These are phyloP conservation scores for Auricularia heimuer DNA, from an alignment of 768 basidiomycete species.

Conservation along the genomic window DNA sequence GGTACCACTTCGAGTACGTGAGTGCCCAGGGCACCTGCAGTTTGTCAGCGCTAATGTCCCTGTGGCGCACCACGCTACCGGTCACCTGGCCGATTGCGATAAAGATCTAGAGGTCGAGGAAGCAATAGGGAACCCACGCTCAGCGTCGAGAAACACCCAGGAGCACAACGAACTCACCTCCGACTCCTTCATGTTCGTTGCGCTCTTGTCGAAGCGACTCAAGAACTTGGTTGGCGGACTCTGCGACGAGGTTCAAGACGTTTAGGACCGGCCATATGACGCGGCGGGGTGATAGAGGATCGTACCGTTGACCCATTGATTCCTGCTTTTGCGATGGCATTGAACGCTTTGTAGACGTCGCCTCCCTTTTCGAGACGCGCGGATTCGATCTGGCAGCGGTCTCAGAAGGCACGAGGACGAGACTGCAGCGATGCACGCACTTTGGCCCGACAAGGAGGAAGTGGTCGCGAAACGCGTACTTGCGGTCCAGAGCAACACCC, in stretches of 20 bases:
- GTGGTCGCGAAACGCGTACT: conserved; percentile 42
- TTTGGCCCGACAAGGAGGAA: conserved; percentile 40
- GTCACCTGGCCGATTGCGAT: conserved; percentile 38
- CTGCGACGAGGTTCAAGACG: not conserved
- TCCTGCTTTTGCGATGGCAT: conserved; percentile 35
- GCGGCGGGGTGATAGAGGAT: not conserved
- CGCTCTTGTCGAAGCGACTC: conserved; percentile 48
- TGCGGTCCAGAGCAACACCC: conserved; percentile 24
- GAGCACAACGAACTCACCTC: conserved; percentile 10
- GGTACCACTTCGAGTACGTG: conserved; percentile 47
- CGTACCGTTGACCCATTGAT: conserved; percentile 33
- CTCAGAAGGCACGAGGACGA: not conserved
- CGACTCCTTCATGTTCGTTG: conserved; percentile 50
- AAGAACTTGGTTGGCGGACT: conserved; percentile 37
- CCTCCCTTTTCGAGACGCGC: conserved; percentile 26
- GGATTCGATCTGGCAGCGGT: conserved; percentile 24
- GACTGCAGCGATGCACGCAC: not conserved
- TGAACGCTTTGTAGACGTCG: conserved; percentile 34
- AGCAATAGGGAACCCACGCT: no score
- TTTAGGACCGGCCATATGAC: not conserved
- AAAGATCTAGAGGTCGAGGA: conserved; percentile 18
- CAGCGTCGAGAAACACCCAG: no score
- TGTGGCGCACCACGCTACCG: not conserved
- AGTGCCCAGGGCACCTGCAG: conserved; percentile 44
- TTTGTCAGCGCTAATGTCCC: not conserved